Conservation (phyloP, 768 basidiomycete species). For the Agrocybe chaxingu region DNA sequence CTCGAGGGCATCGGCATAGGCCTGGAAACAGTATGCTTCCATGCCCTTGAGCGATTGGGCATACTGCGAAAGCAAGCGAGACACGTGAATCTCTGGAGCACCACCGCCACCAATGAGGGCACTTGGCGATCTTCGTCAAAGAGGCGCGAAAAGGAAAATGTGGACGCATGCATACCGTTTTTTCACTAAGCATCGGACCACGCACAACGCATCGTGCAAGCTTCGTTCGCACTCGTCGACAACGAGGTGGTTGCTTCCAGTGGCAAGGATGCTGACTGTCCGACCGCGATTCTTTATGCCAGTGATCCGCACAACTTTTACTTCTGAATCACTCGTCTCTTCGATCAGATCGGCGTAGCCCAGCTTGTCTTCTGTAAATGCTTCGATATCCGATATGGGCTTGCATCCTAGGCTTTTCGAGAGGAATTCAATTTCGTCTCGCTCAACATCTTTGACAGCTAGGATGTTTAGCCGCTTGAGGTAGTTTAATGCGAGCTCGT, state of each 20-base stretch:
- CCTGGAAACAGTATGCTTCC: constrained; percentile 99
- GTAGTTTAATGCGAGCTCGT: constrained; percentile 96
- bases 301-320: constrained; percentile 91
- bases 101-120: constrained; percentile 96
- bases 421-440: constrained; percentile 98
- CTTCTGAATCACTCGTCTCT: constrained; percentile 76
- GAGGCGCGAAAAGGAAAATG: not conserved
- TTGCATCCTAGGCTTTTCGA: constrained; percentile 93
- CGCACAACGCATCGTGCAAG: constrained; percentile 98
- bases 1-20: constrained; percentile 96
- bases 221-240: constrained; percentile 97
- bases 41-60: constrained; percentile 94
- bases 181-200: constrained; percentile 96
- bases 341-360: constrained; percentile 96
- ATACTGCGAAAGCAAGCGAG: constrained; percentile 84
- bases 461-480: constrained; percentile 95
- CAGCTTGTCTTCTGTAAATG: constrained; percentile 96
- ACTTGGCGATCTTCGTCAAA: constrained; percentile 26
- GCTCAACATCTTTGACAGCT: constrained; percentile 95
- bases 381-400: constrained; percentile 95
- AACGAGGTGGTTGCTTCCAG: constrained; percentile 88
- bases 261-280: constrained; percentile 94
- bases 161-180: constrained; percentile 65
- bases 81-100: constrained; percentile 97
- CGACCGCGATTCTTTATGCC: constrained; percentile 93